These are phyloP conservation scores for Hypomyces perniciosus DNA, from an alignment of 2,329 filamentous ascomycete species.

Conservation along the genomic window DNA sequence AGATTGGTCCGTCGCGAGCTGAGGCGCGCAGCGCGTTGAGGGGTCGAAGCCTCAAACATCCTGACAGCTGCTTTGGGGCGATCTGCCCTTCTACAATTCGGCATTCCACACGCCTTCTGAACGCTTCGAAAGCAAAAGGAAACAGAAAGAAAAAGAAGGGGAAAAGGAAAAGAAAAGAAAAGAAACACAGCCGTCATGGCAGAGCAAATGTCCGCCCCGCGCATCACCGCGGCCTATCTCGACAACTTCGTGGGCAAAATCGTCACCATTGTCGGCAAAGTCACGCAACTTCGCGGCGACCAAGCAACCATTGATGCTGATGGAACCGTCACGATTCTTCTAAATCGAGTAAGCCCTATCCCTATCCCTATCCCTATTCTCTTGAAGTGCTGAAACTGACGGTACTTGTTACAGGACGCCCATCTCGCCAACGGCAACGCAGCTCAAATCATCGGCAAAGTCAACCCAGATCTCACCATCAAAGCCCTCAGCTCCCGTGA, in stretches of 20 bases:
- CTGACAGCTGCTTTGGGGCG: too few relatives aligned
- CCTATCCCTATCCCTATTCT: conserved; percentile 1
- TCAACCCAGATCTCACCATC: conserved; percentile 65
- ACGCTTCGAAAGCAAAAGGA: too few relatives aligned
- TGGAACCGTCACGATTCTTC: conserved; percentile 65
- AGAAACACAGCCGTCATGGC: conserved; percentile 44
- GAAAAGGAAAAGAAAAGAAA: neutral
- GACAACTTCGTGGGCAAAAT: conserved; percentile 67
- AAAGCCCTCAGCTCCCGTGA: conserved; percentile 65
- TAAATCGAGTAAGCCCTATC: conserved; percentile 60
- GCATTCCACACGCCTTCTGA: too few relatives aligned
- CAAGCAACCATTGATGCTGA: conserved; percentile 74
- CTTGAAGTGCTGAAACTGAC: neutral
- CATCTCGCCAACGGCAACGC: conserved; percentile 65
- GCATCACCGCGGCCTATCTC: conserved; percentile 75
- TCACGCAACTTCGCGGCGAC: conserved; percentile 75
- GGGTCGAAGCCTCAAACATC: neutral
- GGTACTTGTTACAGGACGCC: conserved; percentile 48
- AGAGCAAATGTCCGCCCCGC: conserved; percentile 64
- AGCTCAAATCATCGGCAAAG: conserved; percentile 74
- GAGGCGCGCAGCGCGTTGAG: neutral
- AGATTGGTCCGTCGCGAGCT: neutral
- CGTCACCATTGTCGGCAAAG: conserved; percentile 81
- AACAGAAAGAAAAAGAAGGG: neutral
- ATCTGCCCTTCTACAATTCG: too few relatives aligned